Base-by-base conservation (phyloP, 495 filamentous ascomycete species). In the Friedmanniomyces simplex region DNA sequence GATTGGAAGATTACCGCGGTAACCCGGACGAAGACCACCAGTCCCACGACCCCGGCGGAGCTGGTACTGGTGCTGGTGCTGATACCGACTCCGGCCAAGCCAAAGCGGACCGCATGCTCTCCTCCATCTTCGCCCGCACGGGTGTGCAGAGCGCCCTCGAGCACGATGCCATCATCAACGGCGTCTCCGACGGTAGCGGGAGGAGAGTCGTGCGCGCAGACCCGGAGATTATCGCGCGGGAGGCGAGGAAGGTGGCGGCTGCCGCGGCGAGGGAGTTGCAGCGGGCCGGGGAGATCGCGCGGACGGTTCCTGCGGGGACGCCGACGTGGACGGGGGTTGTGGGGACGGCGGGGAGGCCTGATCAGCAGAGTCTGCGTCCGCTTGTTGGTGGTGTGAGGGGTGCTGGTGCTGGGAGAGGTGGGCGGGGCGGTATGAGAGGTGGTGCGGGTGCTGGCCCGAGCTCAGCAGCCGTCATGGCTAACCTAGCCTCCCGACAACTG, bases 301-400 rank as follows among this genome's bases (percentile, higher is more conserved):
- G 80, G 21, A 77, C 73, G 2, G 75, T 89, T 0, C 85, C 86
- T 0, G 82, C 91, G 48, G 93, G 91, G 37, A 86, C 86, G 0
- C 86, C 91, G 14, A 97, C 93, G 1, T 98, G 93, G 93, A 98
- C 93, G 0, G 93, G 93, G 11, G 76, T 82, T 55, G 79, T 84
- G 43, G 93, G 93, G 8, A 74, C 82, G 32, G 85, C 82, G 2
- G 91, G 91, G 0, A 74, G 76, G 34, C 76, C 77, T 1, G 67
- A 72, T 45, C 61, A 72, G 56, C 66, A 62, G 1, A 18, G 16
- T 26, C 12, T 50, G 43, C 21, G 43, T 8, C 7, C 14, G 43
- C 7, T 21, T 11, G 7, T 21, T 47, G 14, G 43, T n/a, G n/a
- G n/a, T n/a, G n/a, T n/a, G n/a, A n/a, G n/a, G n/a, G n/a, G 41